A percentile compares a stretch with the other conserved stretches of the same genome.
phyloP scores from a whole-genome alignment of 352 stramenopile species.

The Phytophthora syringae region DNA sequence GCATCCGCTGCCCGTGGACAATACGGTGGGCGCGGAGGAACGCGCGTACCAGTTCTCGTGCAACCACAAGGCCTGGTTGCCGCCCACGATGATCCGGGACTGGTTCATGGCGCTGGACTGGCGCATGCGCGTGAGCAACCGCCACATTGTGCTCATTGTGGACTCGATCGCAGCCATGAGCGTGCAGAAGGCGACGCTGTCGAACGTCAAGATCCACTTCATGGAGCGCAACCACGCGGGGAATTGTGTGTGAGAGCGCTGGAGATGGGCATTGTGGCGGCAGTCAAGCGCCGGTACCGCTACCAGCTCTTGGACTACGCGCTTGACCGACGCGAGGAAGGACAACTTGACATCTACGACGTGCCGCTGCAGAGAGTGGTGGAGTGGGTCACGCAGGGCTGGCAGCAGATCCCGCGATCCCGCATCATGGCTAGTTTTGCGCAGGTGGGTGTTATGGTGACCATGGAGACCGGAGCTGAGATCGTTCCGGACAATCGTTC shows the following conservation, averaged over 20 bases:
- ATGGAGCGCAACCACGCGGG: slow-evolving; percentile 40
- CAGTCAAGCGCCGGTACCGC: slow-evolving; percentile 69
- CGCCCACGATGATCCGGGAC: slow-evolving; percentile 77
- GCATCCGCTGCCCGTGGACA: slow-evolving; percentile 32
- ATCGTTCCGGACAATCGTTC: slow-evolving; percentile 37
- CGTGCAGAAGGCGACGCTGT: slow-evolving; percentile 63
- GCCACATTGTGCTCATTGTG: slow-evolving; percentile 71
- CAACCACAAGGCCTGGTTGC: slow-evolving; percentile 77
- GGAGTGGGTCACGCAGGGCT: slow-evolving; percentile 60
- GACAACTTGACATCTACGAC: slow-evolving; percentile 45
- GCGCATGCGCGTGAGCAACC: slow-evolving; percentile 79
- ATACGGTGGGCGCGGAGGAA: slow-evolving; percentile 20
- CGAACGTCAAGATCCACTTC: slow-evolving; percentile 73
- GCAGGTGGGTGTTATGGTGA: slow-evolving; percentile 39
- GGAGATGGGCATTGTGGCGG: slow-evolving; percentile 49
- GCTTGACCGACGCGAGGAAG: slow-evolving; percentile 51
- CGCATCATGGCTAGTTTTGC: slow-evolving; percentile 62
- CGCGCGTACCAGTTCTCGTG: slow-evolving; percentile 63
- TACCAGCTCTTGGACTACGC: slow-evolving; percentile 52
- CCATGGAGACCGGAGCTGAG: slow-evolving; percentile 18
- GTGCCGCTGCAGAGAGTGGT: slow-evolving; percentile 59
- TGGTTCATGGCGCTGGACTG: slow-evolving; percentile 82
- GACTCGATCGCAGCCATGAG: slow-evolving; percentile 63
- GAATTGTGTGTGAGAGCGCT: slow-evolving; percentile 49
- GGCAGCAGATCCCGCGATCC: slow-evolving; percentile 58